Evolutionary conservation across 2,329 filamentous ascomycete species (phyloP), one percentile per base, ranked within the genome.

Genomic region (Colletotrichum brevisporum): DNA sequence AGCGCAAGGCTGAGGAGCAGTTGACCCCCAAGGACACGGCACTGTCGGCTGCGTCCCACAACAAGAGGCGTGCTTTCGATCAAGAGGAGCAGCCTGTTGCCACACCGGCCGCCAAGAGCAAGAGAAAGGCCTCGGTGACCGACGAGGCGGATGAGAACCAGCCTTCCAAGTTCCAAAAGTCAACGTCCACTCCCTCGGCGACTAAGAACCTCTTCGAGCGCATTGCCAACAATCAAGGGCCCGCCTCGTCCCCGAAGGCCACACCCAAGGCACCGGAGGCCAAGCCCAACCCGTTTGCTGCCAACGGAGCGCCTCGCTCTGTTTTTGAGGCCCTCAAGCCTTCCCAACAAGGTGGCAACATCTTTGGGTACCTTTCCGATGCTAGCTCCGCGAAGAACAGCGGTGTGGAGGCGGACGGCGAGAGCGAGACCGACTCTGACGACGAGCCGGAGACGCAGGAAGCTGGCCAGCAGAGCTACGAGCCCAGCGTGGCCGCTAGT

Each of bases 361-460:
- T 90, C 57, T 91, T 91, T 74, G 85, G 84, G 26, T 86, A 90
- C 72, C 82, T 90, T 8, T 90, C 88, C 1, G 87, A 88, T 73
- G 82, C 80, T 39, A 88, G 86, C 72, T 87, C 86, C 15, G 80
- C 83, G 48, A 87, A 86, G 76, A 87, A 84, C 58, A 89, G 87
- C 71, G 84, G 84, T 1, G 78, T 81, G 12, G 84, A 86, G 16
- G 83, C 82, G 18, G 85, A 85, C 58, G 80, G 76, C 6, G 83
- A 86, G 71, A 83, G 80, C 70, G 83, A 84, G 65, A 78, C 81
- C 18, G 83, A 83, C 21, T 82, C 82, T 3, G 83, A 85, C 36
- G 76, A 69, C 15, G 80, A 81, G 59, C 75, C 77, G 4, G 84
- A 81, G 21, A 81, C 80, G 48, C 82, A 84, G 65, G 82, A 83